These are phyloP conservation scores for Solanum appendiculatum DNA, from an alignment of 257 asterid genomes.

Conservation along the genomic window DNA sequence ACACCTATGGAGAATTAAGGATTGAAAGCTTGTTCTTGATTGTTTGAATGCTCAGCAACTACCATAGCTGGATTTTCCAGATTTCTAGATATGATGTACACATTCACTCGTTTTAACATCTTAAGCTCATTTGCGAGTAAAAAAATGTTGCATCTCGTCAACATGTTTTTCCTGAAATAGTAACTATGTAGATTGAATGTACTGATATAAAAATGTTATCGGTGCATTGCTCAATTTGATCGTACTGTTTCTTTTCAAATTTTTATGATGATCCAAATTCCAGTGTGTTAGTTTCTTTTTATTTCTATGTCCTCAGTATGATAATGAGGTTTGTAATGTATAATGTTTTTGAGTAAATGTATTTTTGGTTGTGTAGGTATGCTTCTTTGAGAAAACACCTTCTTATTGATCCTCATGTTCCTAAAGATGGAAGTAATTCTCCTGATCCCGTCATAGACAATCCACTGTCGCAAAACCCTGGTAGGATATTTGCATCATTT, in stretches of 20 bases:
- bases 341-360: neutral
- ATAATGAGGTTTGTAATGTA: neutral
- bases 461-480: constrained; percentile 92
- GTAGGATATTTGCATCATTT: constrained; percentile 18
- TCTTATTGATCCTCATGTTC: constrained; percentile 75
- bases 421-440: constrained; percentile 61
- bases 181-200: neutral
- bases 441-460: constrained; percentile 85
- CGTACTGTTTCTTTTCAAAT: neutral
- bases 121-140: neutral
- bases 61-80: neutral
- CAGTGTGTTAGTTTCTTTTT: neutral
- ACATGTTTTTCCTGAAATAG: neutral
- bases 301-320: neutral
- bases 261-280: neutral
- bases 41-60: neutral
- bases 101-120: neutral
- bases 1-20: neutral
- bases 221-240: neutral
- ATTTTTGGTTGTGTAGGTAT: constrained; percentile 31
- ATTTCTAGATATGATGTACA: neutral
- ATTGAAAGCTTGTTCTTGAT: neutral
- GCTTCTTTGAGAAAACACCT: constrained; percentile 87
- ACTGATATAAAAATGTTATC: neutral
- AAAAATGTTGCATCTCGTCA: neutral